These are phyloP conservation scores for Massarina eburnea DNA, from an alignment of 2,329 filamentous ascomycete genomes.

Conservation along the genomic window DNA sequence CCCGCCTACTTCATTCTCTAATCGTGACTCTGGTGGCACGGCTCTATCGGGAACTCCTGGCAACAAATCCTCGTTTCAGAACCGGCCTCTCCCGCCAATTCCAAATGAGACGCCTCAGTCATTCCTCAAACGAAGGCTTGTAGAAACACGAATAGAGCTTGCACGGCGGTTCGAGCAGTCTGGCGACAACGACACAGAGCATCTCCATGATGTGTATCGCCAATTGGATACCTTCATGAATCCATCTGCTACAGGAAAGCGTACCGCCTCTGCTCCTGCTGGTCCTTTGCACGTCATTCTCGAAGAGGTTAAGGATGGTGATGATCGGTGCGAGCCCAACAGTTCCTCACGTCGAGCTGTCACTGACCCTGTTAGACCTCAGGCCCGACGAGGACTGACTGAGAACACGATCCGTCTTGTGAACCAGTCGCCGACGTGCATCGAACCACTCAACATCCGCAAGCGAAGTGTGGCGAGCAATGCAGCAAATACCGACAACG, in stretches of 20 bases:
- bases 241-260: conserved; percentile 43
- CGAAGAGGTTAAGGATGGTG: conserved; percentile 50
- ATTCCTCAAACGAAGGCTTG: conserved; percentile 57
- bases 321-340: conserved; percentile 32
- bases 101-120: conserved; percentile 53
- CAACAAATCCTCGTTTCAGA: conserved; percentile 31
- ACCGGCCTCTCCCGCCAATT: conserved; percentile 49
- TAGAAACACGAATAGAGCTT: conserved; percentile 60
- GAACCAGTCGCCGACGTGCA: conserved; percentile 52
- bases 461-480: conserved; percentile 48
- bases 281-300: conserved; percentile 53
- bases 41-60: conserved; percentile 25
- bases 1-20: conserved; percentile 54
- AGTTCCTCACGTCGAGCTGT: conserved; percentile 42
- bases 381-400: conserved; percentile 26
- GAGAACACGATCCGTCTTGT: conserved; percentile 60
- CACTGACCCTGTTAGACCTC: conserved; percentile 45
- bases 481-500: conserved; percentile 21
- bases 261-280: conserved; percentile 50
- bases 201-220: conserved; percentile 62
- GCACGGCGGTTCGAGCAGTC: conserved; percentile 52
- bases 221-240: conserved; percentile 61
- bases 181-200: conserved; percentile 49
- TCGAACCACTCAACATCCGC: conserved; percentile 59
- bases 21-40: conserved; percentile 38